Evolutionary conservation across 2,329 filamentous ascomycete species (phyloP), one percentile per base, ranked within the genome.

Genomic region (Botryotinia convoluta): DNA sequence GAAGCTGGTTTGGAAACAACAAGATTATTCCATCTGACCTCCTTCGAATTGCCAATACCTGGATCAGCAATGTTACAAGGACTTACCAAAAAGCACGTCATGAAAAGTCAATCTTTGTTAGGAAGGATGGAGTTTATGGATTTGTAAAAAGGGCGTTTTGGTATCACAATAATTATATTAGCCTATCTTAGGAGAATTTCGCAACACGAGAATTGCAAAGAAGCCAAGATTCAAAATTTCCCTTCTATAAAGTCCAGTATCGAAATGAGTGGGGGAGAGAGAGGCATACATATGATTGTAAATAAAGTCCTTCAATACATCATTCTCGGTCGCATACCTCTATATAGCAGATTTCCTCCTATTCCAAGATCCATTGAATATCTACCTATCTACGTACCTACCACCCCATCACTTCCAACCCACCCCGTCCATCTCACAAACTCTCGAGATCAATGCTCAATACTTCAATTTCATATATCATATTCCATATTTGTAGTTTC

Each of bases 121-220:
- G 37, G 69, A 51, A 45, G 67, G 62, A 59, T 68, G 70, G 70
- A 72, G 70, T 72, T 65, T 72, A 72, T 42, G 70, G 70, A 68
- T 60, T 68, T 72, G 39, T 72, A 72, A 45, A 72, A 72, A 68
- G 29, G 62, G 70, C 62, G 62, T 67, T 72, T 72, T 68, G 70
- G 62, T 63, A 68, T 72, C 70, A 48, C 62, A 67, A 54, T 72
- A 72, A 72, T 72, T 57, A 54, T 68, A 57, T 57, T 42, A 42
- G 48, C 48, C 48, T 57, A 54, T 26, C 45, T 42, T 32, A 42
- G 18, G 18, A n/a, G 39, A 32, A 57, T 68, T 16, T 68, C 35
- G 18, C 48, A 12, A 42, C 12, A 68, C 29, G 18, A 57, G 9
- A 57, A 68, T 54, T 42, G 35, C 48, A 57, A 22, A 61, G 14